Evolutionary conservation across 2,329 filamentous ascomycete species (phyloP), one percentile per base, ranked within the genome.

Genomic region (Colletotrichum sp.): DNA sequence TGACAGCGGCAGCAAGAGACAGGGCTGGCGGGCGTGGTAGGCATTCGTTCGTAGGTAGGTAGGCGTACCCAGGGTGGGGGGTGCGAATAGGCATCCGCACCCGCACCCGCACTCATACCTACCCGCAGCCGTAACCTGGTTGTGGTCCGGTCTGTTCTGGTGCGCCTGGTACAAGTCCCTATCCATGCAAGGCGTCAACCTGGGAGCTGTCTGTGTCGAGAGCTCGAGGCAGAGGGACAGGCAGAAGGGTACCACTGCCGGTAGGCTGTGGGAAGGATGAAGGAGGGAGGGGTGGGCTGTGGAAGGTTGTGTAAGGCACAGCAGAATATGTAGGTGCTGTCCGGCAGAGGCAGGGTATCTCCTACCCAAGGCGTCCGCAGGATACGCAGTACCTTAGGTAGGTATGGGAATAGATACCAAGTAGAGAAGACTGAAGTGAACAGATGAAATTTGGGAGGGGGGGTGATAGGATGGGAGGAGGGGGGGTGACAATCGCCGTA

Each of bases 1-100:
- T 71, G 66, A 64, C 64, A 56, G 58, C 43, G 65, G 66, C 66
- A 72, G 62, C 68, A 75, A 66, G 56, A 39, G 68, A 56, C 72
- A 72, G 69, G 72, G 72, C 69, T 72, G 72, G 72, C 61, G 28
- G 34, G 67, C 60, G 71, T 60, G 58, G 27, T 61, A 36, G 48
- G 30, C 43, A 48, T 48, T 48, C 43, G 43, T 22, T n/a, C 12
- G 43, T 48, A 36, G 34, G 34, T 34, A 39, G 36, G 16, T 43
- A 43, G 39, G 18, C 18, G 9, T 48, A n/a, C 43, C 18, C 8
- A n/a, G 25, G 32, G 25, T 62, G 36, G 39, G 36, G 55, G 36
- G 36, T 56, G 34, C 36, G 64, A 39, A 36, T 27, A 28, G 28
- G 56, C 56, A 28, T 27, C 28, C 60, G 22, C 5, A 64, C 32